Conservation (phyloP, 441 rosid species). For the Isatis lusitanica region DNA sequence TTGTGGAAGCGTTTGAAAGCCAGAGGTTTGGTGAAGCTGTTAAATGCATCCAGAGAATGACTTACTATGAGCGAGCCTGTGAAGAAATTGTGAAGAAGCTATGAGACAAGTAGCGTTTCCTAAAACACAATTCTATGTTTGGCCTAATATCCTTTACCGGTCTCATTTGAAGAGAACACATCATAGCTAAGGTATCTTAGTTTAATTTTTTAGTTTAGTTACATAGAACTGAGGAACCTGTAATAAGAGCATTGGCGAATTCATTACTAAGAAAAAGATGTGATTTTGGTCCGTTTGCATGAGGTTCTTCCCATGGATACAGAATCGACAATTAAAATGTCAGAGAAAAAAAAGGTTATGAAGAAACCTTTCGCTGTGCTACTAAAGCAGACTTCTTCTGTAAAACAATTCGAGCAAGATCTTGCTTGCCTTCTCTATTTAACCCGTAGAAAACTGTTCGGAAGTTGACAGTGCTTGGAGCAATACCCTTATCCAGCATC, state of each 20-base stretch:
- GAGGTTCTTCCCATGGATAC: neutral
- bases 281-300: constrained; percentile 2
- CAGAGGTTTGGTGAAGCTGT: constrained; percentile 68
- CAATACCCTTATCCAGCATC: constrained; percentile 57
- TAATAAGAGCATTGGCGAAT: constrained; percentile 21
- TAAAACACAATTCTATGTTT: neutral
- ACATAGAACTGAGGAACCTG: neutral
- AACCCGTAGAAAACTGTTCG: constrained; percentile 60
- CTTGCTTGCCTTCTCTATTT: constrained; percentile 73
- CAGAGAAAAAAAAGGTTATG: constrained; percentile 8
- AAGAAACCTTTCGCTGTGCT: constrained; percentile 43
- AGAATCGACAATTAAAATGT: neutral
- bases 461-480: constrained; percentile 66
- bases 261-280: neutral
- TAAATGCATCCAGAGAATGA: constrained; percentile 76
- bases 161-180: neutral
- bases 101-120: constrained; percentile 32
- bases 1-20: constrained; percentile 55
- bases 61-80: constrained; percentile 71
- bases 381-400: constrained; percentile 51
- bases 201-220: constrained; percentile 2
- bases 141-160: neutral
- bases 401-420: constrained; percentile 51
- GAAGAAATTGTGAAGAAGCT: constrained; percentile 88
- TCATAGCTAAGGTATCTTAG: constrained; percentile 3